phyloP scores from a whole-genome alignment of 2,329 filamentous ascomycete species.

The Aspergillus melleus region DNA sequence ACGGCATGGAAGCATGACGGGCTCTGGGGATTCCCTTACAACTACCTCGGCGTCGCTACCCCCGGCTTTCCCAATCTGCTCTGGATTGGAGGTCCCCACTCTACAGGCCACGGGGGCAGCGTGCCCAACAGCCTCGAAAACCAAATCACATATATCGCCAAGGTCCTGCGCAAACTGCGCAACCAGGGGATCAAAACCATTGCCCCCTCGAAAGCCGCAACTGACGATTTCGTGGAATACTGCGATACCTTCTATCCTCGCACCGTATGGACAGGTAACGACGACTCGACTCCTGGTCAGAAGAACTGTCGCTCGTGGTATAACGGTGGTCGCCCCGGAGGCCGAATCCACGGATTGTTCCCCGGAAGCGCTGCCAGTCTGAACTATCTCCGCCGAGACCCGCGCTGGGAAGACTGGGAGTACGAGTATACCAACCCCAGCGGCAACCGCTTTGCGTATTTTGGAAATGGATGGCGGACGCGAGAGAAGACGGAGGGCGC shows the following conservation, averaged over 20 bases:
- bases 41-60: slow-evolving; percentile 64
- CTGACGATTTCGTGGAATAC: slow-evolving; percentile 56
- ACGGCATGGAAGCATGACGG: slow-evolving; percentile 59
- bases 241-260: slow-evolving; percentile 53
- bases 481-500: slow-evolving; percentile 57
- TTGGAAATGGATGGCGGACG: slow-evolving; percentile 67
- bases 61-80: slow-evolving; percentile 69
- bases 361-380: slow-evolving; percentile 66
- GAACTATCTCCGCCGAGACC: slow-evolving; percentile 58
- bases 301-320: slow-evolving; percentile 72
- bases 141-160: slow-evolving; percentile 64
- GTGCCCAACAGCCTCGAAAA: slow-evolving; percentile 68
- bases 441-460: slow-evolving; percentile 54
- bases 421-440: slow-evolving; percentile 49
- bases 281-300: slow-evolving; percentile 40
- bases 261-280: slow-evolving; percentile 45
- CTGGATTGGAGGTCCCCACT: slow-evolving; percentile 63
- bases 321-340: slow-evolving; percentile 64
- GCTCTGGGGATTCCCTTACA: slow-evolving; percentile 63
- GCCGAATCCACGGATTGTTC: slow-evolving; percentile 67
- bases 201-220: slow-evolving; percentile 55
- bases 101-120: slow-evolving; percentile 62
- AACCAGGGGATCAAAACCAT: slow-evolving; percentile 67
- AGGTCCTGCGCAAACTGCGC: slow-evolving; percentile 65
- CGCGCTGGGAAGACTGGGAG: slow-evolving; percentile 61